Evolutionary conservation across 1,139 yeast genomes (phyloP).

Genomic region (Debaryomyces sp.): DNA sequence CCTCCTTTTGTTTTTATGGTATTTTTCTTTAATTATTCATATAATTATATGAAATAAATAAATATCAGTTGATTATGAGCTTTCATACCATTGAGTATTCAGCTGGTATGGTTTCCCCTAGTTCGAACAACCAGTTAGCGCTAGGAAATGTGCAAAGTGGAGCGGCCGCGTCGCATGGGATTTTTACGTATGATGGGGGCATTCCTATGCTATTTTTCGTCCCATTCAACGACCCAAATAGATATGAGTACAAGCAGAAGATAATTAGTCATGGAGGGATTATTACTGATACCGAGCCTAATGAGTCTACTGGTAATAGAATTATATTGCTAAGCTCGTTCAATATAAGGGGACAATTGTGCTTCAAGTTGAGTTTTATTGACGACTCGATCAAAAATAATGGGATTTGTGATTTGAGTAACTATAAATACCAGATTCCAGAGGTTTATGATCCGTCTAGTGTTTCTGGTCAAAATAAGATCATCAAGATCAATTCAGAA

Average conservation of each 20-base stretch:
- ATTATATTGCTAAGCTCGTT: conserved; percentile 16
- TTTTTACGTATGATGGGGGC: conserved; percentile 13
- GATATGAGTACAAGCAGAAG: conserved; percentile 21
- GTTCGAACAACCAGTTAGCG: neutral
- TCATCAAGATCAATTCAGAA: conserved; percentile 4
- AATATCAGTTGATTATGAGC: conserved; percentile 9
- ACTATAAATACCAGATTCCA: conserved; percentile 11
- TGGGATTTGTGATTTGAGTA: conserved; percentile 8
- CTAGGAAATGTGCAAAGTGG: neutral
- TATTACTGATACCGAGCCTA: conserved; percentile 25
- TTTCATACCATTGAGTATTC: conserved; percentile 12
- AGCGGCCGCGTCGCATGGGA: neutral
- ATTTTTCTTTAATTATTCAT: neutral
- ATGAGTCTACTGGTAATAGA: conserved; percentile 12
- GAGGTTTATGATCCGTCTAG: conserved; percentile 7
- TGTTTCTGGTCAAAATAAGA: conserved; percentile 7
- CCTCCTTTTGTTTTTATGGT: conserved; percentile 6
- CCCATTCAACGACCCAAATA: conserved; percentile 24
- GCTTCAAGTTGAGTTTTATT: conserved; percentile 20
- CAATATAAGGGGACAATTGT: conserved; percentile 7
- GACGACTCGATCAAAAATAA: conserved; percentile 22
- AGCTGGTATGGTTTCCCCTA: conserved; percentile 4
- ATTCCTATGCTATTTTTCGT: conserved; percentile 27
- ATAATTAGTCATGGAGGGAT: conserved; percentile 38
- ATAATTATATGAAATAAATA: conserved; percentile 1